Conservation (phyloP, 2,329 filamentous ascomycete species). For the Cercospora sojina region DNA sequence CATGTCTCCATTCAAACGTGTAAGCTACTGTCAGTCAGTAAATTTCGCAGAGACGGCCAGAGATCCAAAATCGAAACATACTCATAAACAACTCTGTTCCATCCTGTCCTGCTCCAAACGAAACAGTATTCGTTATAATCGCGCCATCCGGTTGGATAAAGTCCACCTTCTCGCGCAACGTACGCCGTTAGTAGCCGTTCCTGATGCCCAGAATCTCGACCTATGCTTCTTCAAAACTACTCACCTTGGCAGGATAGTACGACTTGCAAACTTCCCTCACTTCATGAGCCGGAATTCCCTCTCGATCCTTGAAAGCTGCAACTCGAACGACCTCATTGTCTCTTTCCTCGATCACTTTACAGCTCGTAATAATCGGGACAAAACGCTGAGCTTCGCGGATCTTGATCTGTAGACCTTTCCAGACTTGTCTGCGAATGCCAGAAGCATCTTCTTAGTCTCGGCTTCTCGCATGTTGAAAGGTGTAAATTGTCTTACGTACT, state of each 20-base stretch:
- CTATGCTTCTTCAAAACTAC: neutral
- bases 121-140: conserved; percentile 48
- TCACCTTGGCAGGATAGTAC: conserved; percentile 44
- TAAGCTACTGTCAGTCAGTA: conserved; percentile 35
- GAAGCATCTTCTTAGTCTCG: neutral
- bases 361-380: conserved; percentile 45
- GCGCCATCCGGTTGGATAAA: conserved; percentile 48
- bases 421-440: conserved; percentile 35
- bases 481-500: neutral
- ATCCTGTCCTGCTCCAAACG: conserved; percentile 39
- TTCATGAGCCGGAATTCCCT: conserved; percentile 29
- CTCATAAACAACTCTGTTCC: conserved; percentile 44
- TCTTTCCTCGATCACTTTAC: conserved; percentile 44
- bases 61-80: neutral
- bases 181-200: neutral
- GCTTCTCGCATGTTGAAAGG: neutral
- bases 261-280: conserved; percentile 43
- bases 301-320: conserved; percentile 43
- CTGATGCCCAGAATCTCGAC: neutral
- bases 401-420: conserved; percentile 49
- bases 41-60: neutral
- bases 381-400: conserved; percentile 49
- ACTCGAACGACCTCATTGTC: conserved; percentile 38
- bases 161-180: conserved; percentile 40
- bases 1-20: conserved; percentile 45